These are phyloP conservation scores for Adansonia grandidieri DNA, from an alignment of 441 rosid species.

Conservation along the genomic window DNA sequence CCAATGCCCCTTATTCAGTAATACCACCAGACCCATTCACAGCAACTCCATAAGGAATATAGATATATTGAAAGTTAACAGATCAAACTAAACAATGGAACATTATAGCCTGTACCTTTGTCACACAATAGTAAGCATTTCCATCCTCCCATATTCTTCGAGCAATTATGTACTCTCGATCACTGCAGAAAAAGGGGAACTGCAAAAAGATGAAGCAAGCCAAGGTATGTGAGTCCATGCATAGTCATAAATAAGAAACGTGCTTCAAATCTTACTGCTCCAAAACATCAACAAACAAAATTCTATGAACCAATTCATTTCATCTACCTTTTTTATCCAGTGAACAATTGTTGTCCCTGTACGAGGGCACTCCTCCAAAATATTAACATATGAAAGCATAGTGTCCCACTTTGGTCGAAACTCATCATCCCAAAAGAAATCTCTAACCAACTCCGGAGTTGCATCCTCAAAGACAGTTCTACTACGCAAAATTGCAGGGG, in stretches of 20 bases:
- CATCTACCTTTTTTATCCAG: constrained; percentile 79
- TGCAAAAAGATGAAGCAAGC: constrained; percentile 42
- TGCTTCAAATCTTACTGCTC: constrained; percentile 1
- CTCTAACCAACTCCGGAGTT: constrained; percentile 76
- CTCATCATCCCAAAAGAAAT: constrained; percentile 50
- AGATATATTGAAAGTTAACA: neutral
- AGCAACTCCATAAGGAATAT: neutral
- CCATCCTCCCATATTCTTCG: constrained; percentile 92
- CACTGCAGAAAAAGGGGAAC: constrained; percentile 96
- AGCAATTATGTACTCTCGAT: constrained; percentile 87
- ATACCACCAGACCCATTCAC: neutral
- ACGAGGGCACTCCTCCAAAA: constrained; percentile 65
- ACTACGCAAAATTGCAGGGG: constrained; percentile 68
- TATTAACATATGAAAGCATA: constrained; percentile 76
- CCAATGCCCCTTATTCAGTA: neutral
- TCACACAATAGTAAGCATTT: constrained; percentile 72
- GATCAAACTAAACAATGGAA: constrained; percentile 7
- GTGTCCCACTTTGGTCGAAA: constrained; percentile 89
- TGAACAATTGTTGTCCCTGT: constrained; percentile 73
- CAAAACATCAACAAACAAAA: constrained; percentile 10
- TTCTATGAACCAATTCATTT: neutral
- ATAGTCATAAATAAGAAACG: neutral
- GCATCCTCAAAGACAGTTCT: constrained; percentile 93
- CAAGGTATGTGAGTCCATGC: constrained; percentile 1
- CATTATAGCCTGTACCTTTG: constrained; percentile 60